Evolutionary conservation across 768 basidiomycete species (phyloP), one percentile per base, ranked within the genome.

Genomic region (Agaricus blazei): DNA sequence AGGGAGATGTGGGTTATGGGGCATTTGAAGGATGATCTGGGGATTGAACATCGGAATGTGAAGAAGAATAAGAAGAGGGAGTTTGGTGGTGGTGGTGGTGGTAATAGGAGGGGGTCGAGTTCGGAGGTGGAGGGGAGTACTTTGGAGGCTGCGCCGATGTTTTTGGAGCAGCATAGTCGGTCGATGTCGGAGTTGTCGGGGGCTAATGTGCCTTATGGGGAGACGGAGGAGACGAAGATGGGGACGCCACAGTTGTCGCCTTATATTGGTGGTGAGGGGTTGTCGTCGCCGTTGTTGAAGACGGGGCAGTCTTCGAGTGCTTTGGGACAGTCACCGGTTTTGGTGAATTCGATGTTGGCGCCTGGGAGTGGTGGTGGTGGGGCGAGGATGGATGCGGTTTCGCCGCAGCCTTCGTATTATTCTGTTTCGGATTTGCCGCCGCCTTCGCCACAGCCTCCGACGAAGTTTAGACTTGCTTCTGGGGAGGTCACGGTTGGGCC

Each of bases 1-100:
- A 85, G 96, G 28, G 96, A 98, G 74, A 88, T 85, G 82, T 93
- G 90, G 90, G 89, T 93, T 3, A 64, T 68, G 56, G 91, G 91
- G 3, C 84, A 92, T 64, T 76, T 93, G 54, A 93, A 93, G 66
- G 90, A 92, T 59, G 82, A 77, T 40, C 74, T 93, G 3, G 91
- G 91, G 3, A 79, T 93, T 53, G 68, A 73, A 36, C 88, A 85
- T 62, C 80, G 84, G 38, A 83, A 82, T 48, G 68, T 68, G 34
- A 81, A 74, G 63, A 79, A 77, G 57, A 73, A 72, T 45, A 67
- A 19, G 19, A 19, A 19, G 65, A 34, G 34, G 11, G 2, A 8
- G 7, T 34, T 34, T 34, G 34, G 7, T 11, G 34, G 19, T 19
- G 19, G 19, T 19, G 19, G 19, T 19, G 19, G 19, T 19, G 19